Conservation (phyloP, 495 filamentous ascomycete genomes). For the Penicillium verhagenii region DNA sequence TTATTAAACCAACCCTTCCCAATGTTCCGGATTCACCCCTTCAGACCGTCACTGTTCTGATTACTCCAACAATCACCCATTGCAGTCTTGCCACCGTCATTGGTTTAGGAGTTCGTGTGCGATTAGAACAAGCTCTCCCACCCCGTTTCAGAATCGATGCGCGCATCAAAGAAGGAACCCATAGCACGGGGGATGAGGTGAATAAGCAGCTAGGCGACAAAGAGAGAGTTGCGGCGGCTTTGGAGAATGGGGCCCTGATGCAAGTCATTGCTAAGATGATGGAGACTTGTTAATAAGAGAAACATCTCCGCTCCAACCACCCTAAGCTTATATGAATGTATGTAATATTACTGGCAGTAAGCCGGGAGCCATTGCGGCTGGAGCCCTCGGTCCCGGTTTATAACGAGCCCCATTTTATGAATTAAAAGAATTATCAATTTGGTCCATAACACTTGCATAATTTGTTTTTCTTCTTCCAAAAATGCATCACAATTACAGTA, state of each 20-base stretch:
- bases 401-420: background rate
- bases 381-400: background rate
- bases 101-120: slow-evolving; percentile 86
- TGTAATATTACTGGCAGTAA: background rate
- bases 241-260: slow-evolving; percentile 91
- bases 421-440: background rate
- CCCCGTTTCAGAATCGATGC: slow-evolving; percentile 93
- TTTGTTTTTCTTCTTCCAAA: slow-evolving; percentile 9
- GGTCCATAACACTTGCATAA: background rate
- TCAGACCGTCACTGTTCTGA: slow-evolving; percentile 54
- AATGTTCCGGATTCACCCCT: slow-evolving; percentile 41
- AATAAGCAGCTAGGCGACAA: slow-evolving; percentile 97
- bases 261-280: slow-evolving; percentile 90
- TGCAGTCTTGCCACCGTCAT: slow-evolving; percentile 96
- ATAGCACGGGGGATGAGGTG: slow-evolving; percentile 89
- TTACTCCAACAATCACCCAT: slow-evolving; percentile 97
- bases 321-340: background rate
- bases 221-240: slow-evolving; percentile 88
- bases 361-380: background rate
- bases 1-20: slow-evolving; percentile 64
- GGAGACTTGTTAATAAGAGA: slow-evolving; percentile 64
- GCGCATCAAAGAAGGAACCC: slow-evolving; percentile 92
- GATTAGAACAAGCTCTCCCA: slow-evolving; percentile 85
- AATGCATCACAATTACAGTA: slow-evolving; percentile 20
- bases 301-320: background rate